phyloP scores from a whole-genome alignment of 2,329 filamentous ascomycete genomes.

The Helotiales sp. region DNA sequence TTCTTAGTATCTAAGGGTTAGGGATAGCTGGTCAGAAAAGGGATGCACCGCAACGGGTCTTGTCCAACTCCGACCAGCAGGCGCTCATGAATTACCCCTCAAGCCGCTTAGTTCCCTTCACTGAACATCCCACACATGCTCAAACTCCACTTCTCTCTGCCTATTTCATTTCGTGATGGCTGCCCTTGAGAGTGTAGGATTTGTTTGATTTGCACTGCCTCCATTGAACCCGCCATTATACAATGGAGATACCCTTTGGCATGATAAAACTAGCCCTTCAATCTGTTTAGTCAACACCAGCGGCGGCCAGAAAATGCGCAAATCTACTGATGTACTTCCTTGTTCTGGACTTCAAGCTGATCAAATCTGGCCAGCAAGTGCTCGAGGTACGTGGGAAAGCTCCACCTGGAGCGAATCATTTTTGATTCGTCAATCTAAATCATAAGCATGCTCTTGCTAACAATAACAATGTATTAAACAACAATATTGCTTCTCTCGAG shows the following conservation, averaged over 20 bases:
- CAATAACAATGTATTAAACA: slow-evolving; percentile 18
- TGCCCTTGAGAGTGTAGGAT: too few relatives aligned
- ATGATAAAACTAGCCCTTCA: slow-evolving; percentile 20
- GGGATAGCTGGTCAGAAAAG: too few relatives aligned
- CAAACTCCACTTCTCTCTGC: too few relatives aligned
- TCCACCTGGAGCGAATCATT: slow-evolving; percentile 21
- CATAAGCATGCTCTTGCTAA: slow-evolving; percentile 17
- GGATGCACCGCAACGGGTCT: too few relatives aligned
- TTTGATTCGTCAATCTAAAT: slow-evolving; percentile 7
- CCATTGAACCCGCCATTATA: too few relatives aligned
- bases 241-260: slow-evolving; percentile 20
- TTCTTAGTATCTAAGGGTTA: too few relatives aligned
- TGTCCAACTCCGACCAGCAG: too few relatives aligned
- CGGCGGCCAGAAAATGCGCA: slow-evolving; percentile 22
- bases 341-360: slow-evolving; percentile 26
- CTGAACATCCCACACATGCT: too few relatives aligned
- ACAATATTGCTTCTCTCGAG: slow-evolving; percentile 19
- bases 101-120: too few relatives aligned
- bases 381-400: slow-evolving; percentile 25
- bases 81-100: too few relatives aligned
- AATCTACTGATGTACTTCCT: slow-evolving; percentile 13
- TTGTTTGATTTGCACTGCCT: too few relatives aligned
- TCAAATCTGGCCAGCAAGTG: slow-evolving; percentile 24
- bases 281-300: slow-evolving; percentile 15
- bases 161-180: too few relatives aligned